A percentile compares a stretch with the other conserved stretches of the same genome.
Conservation (phyloP, 2,329 filamentous ascomycete genomes). For the Talaromyces sp. region DNA sequence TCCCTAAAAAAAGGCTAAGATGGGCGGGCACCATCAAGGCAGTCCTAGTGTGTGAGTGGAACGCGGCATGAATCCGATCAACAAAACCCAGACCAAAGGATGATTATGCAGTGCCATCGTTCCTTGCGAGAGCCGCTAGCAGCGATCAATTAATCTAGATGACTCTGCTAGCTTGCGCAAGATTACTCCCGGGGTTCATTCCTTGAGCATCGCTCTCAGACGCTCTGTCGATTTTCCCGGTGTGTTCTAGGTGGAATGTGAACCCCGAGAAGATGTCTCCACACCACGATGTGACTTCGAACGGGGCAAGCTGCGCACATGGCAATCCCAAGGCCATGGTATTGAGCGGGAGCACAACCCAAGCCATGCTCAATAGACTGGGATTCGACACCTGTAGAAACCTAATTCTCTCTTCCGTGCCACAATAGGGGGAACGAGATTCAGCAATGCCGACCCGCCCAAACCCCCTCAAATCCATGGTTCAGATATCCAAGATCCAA, state of each 20-base stretch:
- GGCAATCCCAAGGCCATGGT: too few species aligned
- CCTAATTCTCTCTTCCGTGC: too few species aligned
- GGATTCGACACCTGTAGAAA: too few species aligned
- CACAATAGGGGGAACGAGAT: neutral
- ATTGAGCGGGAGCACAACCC: too few species aligned
- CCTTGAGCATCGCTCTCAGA: neutral
- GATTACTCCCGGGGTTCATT: too few species aligned
- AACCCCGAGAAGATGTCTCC: constrained; percentile 2
- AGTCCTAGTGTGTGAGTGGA: constrained; percentile 7
- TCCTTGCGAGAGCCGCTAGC: constrained; percentile 14
- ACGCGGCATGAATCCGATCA: constrained; percentile 7
- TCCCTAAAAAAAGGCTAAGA: neutral
- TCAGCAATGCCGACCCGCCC: neutral
- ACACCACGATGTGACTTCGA: too few species aligned
- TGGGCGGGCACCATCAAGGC: neutral
- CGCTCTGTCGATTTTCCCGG: neutral
- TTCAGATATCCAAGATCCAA: neutral
- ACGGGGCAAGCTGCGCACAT: too few species aligned
- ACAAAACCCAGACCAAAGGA: constrained; percentile 4
- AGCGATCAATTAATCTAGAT: constrained; percentile 19
- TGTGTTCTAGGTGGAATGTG: constrained; percentile 13
- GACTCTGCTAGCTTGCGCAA: neutral
- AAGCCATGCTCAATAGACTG: too few species aligned
- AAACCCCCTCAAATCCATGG: constrained; percentile 4
- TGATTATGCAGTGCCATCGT: constrained; percentile 6